A percentile compares a stretch with the other conserved stretches of the same genome.
Evolutionary conservation across 495 filamentous ascomycete genomes (phyloP).

Genomic region (Aspergillus olivimuriae): DNA sequence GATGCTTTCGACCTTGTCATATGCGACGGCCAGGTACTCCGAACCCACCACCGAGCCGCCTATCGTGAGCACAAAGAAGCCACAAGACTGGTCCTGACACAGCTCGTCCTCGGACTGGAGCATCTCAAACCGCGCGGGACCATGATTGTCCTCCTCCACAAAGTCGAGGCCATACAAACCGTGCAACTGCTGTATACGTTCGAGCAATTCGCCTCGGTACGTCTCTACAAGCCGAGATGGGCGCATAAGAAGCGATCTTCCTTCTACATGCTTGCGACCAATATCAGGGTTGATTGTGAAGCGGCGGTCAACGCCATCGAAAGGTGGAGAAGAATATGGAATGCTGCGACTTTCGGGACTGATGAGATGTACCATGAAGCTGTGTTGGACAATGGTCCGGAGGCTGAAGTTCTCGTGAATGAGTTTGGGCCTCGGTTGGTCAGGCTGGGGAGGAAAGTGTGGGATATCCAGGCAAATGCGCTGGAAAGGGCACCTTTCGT

Average conservation of each 20-base stretch:
- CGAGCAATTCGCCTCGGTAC: conserved; percentile 34
- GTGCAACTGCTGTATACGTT: conserved; percentile 37
- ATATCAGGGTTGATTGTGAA: conserved; percentile 27
- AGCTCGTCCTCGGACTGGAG: conserved; percentile 44
- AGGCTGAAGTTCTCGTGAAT: conserved; percentile 27
- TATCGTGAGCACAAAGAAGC: conserved; percentile 40
- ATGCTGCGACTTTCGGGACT: conserved; percentile 36
- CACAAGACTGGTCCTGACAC: conserved; percentile 29
- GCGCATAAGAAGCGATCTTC: conserved; percentile 40
- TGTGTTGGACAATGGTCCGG: conserved; percentile 5
- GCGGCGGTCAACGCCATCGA: conserved; percentile 31
- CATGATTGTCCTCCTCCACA: conserved; percentile 47
- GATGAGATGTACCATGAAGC: conserved; percentile 12
- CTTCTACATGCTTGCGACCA: conserved; percentile 50
- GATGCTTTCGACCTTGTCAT: conserved; percentile 46
- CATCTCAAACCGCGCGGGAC: conserved; percentile 39
- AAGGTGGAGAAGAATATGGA: conserved; percentile 40
- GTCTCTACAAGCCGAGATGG: conserved; percentile 41
- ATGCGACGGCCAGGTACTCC: conserved; percentile 52
- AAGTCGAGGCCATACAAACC: conserved; percentile 36
- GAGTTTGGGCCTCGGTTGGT: conserved; percentile 36
- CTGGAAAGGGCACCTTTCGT: conserved; percentile 30
- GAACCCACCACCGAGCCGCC: conserved; percentile 35
- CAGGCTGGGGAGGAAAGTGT: conserved; percentile 26
- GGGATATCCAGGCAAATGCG: conserved; percentile 38